A percentile compares a stretch with the other conserved stretches of the same genome.
Evolutionary conservation across 1,139 yeast genomes (phyloP).

Genomic region (Blastobotrys malaysiensis): DNA sequence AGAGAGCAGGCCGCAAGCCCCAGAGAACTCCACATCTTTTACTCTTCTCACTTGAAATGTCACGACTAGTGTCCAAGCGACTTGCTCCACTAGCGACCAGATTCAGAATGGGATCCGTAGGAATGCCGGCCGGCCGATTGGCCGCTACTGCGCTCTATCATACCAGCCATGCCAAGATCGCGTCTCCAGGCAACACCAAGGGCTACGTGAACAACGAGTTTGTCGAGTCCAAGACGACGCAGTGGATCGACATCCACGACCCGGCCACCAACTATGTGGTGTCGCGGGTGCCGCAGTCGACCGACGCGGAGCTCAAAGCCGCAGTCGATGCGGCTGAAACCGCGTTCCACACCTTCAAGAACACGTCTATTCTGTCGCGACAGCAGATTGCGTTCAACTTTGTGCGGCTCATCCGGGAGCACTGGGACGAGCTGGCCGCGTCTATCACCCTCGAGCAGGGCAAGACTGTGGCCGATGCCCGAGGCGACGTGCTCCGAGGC

Average conservation of each 20-base stretch:
- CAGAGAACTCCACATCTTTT: too few species aligned
- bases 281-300: slow-evolving; percentile 67
- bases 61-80: background rate
- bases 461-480: slow-evolving; percentile 70
- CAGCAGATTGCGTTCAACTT: slow-evolving; percentile 73
- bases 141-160: slow-evolving; percentile 32
- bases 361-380: slow-evolving; percentile 57
- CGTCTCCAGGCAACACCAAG: slow-evolving; percentile 49
- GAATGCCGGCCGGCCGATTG: slow-evolving; percentile 8
- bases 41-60: background rate
- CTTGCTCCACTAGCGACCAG: background rate
- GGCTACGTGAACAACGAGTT: slow-evolving; percentile 55
- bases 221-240: slow-evolving; percentile 48
- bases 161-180: slow-evolving; percentile 41
- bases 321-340: slow-evolving; percentile 62
- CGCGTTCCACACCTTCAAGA: slow-evolving; percentile 58
- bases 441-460: slow-evolving; percentile 77
- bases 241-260: slow-evolving; percentile 70
- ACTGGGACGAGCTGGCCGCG: slow-evolving; percentile 68
- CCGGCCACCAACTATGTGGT: slow-evolving; percentile 71
- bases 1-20: background rate
- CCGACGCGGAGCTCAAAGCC: slow-evolving; percentile 57
- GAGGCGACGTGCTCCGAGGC: slow-evolving; percentile 76
- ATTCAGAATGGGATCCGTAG: background rate
- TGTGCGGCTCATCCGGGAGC: slow-evolving; percentile 59